phyloP scores from a whole-genome alignment of 768 basidiomycete species.

The Tricholoma sp. region DNA sequence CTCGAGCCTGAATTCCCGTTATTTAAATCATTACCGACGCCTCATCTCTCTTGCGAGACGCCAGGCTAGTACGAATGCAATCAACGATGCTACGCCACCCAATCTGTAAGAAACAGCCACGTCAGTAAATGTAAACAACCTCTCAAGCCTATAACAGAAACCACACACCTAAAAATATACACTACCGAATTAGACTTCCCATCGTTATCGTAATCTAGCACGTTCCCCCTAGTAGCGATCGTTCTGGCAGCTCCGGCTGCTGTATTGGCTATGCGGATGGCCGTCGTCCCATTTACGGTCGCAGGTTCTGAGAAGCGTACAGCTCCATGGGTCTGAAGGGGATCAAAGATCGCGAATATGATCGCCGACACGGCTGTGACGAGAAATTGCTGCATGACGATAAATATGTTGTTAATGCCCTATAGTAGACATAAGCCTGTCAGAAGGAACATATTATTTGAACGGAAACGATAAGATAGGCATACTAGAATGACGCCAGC shows the following conservation, averaged over 20 bases:
- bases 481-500: slow-evolving; percentile 83
- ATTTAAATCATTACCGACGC: slow-evolving; percentile 27
- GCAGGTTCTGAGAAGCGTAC: background rate
- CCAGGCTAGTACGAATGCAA: slow-evolving; percentile 52
- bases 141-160: background rate
- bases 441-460: background rate
- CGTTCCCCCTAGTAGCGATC: slow-evolving; percentile 5
- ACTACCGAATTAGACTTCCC: slow-evolving; percentile 60
- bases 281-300: background rate
- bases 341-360: slow-evolving; percentile 83
- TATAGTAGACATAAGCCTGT: slow-evolving; percentile 20
- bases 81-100: slow-evolving; percentile 48
- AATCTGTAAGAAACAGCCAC: slow-evolving; percentile 31
- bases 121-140: background rate
- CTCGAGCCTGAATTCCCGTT: background rate
- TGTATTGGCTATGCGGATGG: background rate
- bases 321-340: slow-evolving; percentile 33
- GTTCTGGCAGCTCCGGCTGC: slow-evolving; percentile 8
- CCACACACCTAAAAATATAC: slow-evolving; percentile 68
- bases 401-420: slow-evolving; percentile 94
- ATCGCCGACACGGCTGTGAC: slow-evolving; percentile 83
- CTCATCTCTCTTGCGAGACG: slow-evolving; percentile 47
- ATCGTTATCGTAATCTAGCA: slow-evolving; percentile 19
- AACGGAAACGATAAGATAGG: background rate
- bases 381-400: slow-evolving; percentile 93